Percentiles rank a stretch among this genome's conserved stretches.
phyloP scores from a whole-genome alignment of 176 grass and related monocot genomes.

The Bothriochloa decipiens region DNA sequence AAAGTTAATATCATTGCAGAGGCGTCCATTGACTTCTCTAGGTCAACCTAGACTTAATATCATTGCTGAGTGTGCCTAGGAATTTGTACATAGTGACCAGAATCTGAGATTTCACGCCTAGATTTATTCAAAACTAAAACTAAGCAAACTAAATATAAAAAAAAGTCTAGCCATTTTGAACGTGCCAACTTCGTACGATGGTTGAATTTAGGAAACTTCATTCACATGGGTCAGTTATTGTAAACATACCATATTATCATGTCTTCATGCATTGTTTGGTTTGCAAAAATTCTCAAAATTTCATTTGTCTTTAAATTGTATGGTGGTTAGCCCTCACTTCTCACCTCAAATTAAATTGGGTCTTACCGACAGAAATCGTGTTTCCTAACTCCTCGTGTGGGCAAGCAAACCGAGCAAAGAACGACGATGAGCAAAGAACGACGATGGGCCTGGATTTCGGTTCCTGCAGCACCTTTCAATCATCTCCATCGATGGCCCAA shows the following conservation, averaged over 20 bases:
- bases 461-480: background rate
- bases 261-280: background rate
- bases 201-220: background rate
- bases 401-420: background rate
- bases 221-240: background rate
- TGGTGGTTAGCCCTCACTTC: background rate
- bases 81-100: no score
- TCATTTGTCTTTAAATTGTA: background rate
- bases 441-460: background rate
- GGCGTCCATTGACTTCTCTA: no score
- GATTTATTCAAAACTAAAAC: no score
- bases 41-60: no score
- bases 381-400: background rate
- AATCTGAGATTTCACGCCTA: no score
- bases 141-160: no score
- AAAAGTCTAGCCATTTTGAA: no score
- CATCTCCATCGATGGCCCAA: background rate
- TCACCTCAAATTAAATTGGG: background rate
- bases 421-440: background rate
- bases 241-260: no score
- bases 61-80: no score
- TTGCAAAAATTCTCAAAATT: background rate
- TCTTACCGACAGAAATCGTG: background rate
- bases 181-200: no score
- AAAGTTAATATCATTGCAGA: no score